Evolutionary conservation across 2,329 filamentous ascomycete genomes (phyloP), one percentile per base, ranked within the genome.

Genomic region (Cladosporium sp.): DNA sequence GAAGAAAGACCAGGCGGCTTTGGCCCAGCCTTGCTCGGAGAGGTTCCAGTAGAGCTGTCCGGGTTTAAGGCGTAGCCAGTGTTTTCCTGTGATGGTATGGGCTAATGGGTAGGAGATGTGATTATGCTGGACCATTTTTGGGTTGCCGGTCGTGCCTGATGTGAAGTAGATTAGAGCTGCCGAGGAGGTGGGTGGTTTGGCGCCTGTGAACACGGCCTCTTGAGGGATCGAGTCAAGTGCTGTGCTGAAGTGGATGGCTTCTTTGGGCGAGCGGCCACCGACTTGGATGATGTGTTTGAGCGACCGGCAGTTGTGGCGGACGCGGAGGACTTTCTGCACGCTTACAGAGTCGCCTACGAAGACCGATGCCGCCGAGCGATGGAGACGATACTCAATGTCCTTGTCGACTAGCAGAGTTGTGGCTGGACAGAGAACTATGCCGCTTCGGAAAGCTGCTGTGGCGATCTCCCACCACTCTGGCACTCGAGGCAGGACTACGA

Each of bases 1-100:
- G 45, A 76, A 71, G 57, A 70, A 74, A 3, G 73, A 69, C 73
- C 73, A 76, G 7, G 70, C 72, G 39, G 74, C 73, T 65, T 76
- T 75, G 3, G 72, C 74, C 74, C 74, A 76, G 34, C 74, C 73
- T 68, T 76, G 73, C 53, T 75, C 73, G 6, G 73, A 70, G 12
- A 74, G 60, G 40, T 74, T 73, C 74, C 73, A 76, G 60, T 70
- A 73, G 3, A 75, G 51, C 20, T 72, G 67, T 2, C 71, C 70
- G 1, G 72, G 73, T 20, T 65, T 50, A 13, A 75, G 61, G 8
- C 71, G 65, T 17, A 73, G 66, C 66, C 73, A 76, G 57, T 74
- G 64, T 32, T 70, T 74, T 2, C 71, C 73, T 4, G 73, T 76
- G n/a, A 72, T 66, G 2, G 68, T 69, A 54, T 73, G 71, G 10